Evolutionary conservation across 1,139 yeast species (phyloP).

Genomic region (Yamadazyma membranifaciens): DNA sequence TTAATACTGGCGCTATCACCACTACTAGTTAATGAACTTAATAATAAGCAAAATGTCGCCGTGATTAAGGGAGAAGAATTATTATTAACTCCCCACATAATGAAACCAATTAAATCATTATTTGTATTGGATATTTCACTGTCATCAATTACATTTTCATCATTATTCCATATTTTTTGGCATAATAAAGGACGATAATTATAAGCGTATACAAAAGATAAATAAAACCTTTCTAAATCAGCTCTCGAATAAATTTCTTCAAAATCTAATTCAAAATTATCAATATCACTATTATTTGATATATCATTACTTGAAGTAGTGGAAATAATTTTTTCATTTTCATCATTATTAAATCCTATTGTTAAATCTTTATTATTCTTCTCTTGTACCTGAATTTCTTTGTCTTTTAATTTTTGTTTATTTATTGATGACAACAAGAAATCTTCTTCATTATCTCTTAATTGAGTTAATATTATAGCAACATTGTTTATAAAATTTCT

Average conservation of each 20-base stretch:
- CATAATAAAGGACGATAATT: conserved; percentile 59
- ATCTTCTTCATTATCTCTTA: conserved; percentile 88
- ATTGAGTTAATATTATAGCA: conserved; percentile 75
- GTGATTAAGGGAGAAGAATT: conserved; percentile 77
- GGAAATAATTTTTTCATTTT: neutral
- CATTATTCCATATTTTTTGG: conserved; percentile 68
- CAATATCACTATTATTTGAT: neutral
- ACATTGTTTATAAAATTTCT: conserved; percentile 65
- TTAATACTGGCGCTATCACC: conserved; percentile 37
- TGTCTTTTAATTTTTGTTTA: conserved; percentile 22
- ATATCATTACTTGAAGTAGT: neutral
- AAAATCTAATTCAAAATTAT: conserved; percentile 28
- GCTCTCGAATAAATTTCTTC: conserved; percentile 68
- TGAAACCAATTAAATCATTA: conserved; percentile 60
- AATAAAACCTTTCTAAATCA: conserved; percentile 83
- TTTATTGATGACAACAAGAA: conserved; percentile 53
- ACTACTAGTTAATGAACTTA: conserved; percentile 73
- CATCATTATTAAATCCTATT: neutral
- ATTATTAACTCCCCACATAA: conserved; percentile 85
- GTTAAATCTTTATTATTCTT: conserved; percentile 1
- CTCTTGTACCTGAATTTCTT: conserved; percentile 8
- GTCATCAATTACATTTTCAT: conserved; percentile 28
- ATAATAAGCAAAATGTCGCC: conserved; percentile 76
- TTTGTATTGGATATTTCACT: conserved; percentile 9
- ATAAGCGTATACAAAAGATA: conserved; percentile 73